Evolutionary conservation across 352 stramenopile species (phyloP).

Genomic region (Phytophthora nicotianae): DNA sequence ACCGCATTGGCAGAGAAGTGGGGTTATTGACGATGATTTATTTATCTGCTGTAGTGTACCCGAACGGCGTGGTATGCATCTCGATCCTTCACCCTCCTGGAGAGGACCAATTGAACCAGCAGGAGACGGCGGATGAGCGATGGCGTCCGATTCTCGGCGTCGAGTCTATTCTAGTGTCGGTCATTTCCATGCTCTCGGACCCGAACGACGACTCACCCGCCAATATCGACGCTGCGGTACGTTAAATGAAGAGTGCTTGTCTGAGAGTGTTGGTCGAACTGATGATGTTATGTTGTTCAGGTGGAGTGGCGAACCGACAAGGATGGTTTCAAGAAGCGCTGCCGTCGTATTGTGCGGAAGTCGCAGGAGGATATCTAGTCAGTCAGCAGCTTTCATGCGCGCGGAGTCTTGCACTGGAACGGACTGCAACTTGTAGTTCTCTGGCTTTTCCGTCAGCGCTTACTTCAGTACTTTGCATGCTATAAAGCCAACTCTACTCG

Average conservation of each 20-base stretch:
- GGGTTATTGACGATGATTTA: slow-evolving; percentile 2
- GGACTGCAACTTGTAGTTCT: neutral
- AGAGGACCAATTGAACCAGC: slow-evolving; percentile 97
- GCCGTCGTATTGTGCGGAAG: slow-evolving; percentile 90
- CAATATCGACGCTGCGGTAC: slow-evolving; percentile 99
- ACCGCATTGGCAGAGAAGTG: neutral
- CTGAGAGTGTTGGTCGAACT: neutral
- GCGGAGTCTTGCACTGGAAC: slow-evolving; percentile 3
- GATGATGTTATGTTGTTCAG: slow-evolving; percentile 37
- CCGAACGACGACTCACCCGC: slow-evolving; percentile 99
- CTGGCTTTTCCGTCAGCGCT: neutral
- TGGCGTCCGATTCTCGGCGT: slow-evolving; percentile 98
- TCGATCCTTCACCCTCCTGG: slow-evolving; percentile 99
- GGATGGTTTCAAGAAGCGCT: slow-evolving; percentile 94
- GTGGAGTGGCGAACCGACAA: slow-evolving; percentile 93
- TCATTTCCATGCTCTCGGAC: slow-evolving; percentile 99
- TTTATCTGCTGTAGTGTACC: slow-evolving; percentile 89
- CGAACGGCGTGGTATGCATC: slow-evolving; percentile 98
- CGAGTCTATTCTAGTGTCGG: slow-evolving; percentile 94
- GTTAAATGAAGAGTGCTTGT: slow-evolving; percentile 23
- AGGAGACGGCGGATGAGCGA: slow-evolving; percentile 98
- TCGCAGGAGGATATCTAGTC: slow-evolving; percentile 93
- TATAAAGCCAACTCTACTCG: slow-evolving; percentile 32
- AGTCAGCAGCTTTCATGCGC: slow-evolving; percentile 18
- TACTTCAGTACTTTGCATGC: slow-evolving; percentile 16